These are phyloP conservation scores for Raddia guianensis DNA, from an alignment of 176 grass and related monocot genomes.

Conservation along the genomic window DNA sequence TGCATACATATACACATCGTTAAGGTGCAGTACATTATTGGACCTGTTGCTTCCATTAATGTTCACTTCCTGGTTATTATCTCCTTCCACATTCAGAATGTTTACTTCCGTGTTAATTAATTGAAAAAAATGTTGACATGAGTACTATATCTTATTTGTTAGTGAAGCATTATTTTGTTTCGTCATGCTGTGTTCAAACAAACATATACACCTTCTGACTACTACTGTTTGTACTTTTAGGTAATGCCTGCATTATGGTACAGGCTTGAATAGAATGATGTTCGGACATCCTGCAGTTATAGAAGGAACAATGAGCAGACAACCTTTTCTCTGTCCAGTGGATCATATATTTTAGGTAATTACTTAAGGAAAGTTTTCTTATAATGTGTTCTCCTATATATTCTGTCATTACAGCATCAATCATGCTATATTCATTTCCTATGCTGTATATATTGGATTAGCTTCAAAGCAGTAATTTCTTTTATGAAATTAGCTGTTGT, in stretches of 20 bases:
- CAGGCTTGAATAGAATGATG: constrained; percentile 94
- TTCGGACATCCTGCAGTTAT: constrained; percentile 94
- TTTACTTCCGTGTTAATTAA: too few species aligned
- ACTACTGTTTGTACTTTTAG: constrained; percentile 55
- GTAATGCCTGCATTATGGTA: constrained; percentile 99
- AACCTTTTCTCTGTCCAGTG: constrained; percentile 35
- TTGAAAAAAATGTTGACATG: too few species aligned
- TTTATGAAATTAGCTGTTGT: not conserved
- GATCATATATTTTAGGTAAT: constrained; percentile 98
- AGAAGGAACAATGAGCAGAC: constrained; percentile 84
- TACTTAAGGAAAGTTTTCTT: not conserved
- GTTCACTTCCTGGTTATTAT: too few species aligned
- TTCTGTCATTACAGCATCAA: not conserved
- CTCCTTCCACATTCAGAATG: too few species aligned
- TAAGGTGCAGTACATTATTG: too few species aligned
- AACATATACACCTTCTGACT: constrained; percentile 39
- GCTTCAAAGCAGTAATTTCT: not conserved
- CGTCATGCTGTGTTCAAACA: not conserved
- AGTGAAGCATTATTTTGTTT: too few species aligned
- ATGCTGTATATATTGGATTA: constrained; percentile 25
- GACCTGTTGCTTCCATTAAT: too few species aligned
- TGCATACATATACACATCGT: too few species aligned
- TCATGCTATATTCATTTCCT: not conserved
- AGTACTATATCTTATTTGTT: too few species aligned
- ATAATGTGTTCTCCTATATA: not conserved